These are phyloP conservation scores for Platanthera zijinensis DNA, from an alignment of 106 monocot genomes.

Conservation along the genomic window DNA sequence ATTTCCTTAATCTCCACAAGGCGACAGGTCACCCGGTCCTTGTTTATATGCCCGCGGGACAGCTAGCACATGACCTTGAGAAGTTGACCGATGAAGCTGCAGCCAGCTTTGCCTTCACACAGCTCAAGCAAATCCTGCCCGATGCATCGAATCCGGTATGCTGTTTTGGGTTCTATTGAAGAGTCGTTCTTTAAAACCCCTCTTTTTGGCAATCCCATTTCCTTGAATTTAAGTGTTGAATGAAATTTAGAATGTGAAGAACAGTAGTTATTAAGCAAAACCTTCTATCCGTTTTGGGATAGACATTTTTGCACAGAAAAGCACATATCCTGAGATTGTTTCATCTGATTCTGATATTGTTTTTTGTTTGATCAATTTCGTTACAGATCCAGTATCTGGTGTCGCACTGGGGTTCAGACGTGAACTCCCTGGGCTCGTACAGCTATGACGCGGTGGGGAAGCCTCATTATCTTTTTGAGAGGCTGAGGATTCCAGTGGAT, in stretches of 20 bases:
- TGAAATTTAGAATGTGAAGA: too few relatives aligned
- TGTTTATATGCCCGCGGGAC: constrained; percentile 98
- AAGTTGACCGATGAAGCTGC: constrained; percentile 90
- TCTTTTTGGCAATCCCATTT: not conserved
- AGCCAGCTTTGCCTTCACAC: constrained; percentile 73
- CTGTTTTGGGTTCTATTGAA: not conserved
- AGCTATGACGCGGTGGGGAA: constrained; percentile 70
- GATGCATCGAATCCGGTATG: constrained; percentile 77
- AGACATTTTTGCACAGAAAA: too few relatives aligned
- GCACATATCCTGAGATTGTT: not conserved
- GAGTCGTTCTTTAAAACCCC: not conserved
- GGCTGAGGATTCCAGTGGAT: constrained; percentile 86
- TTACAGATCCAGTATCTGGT: constrained; percentile 80
- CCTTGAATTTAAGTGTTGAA: not conserved
- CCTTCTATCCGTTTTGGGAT: too few relatives aligned
- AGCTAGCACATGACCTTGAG: constrained; percentile 81
- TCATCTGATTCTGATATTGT: not conserved
- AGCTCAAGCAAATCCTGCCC: constrained; percentile 76
- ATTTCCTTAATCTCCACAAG: constrained; percentile 99
- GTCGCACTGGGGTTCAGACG: constrained; percentile 87
- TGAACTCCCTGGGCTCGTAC: constrained; percentile 76
- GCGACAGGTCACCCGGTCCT: constrained; percentile 97
- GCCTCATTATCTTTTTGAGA: constrained; percentile 58
- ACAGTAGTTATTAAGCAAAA: too few relatives aligned
- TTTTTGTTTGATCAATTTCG: not conserved